Evolutionary conservation across 2,329 filamentous ascomycete species (phyloP).

Genomic region (Xylariaceae sp.): DNA sequence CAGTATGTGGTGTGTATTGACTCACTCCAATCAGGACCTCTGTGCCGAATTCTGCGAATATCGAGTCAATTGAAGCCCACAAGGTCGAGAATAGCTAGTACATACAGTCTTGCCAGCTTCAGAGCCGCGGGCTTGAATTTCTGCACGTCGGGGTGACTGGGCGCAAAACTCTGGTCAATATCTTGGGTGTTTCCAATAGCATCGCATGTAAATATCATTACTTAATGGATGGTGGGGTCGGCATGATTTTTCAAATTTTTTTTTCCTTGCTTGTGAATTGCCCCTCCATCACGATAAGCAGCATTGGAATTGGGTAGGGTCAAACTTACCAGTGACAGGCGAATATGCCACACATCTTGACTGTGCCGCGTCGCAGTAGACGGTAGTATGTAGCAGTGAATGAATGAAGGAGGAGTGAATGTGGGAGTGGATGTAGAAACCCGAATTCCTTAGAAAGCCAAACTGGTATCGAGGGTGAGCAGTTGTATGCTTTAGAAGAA

Average conservation of each 20-base stretch:
- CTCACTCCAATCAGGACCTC: conserved; percentile 98
- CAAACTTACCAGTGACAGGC: conserved; percentile 81
- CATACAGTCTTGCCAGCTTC: conserved; percentile 91
- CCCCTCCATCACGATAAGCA: conserved; percentile 40
- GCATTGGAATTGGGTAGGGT: not conserved
- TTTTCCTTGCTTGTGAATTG: conserved; percentile 33
- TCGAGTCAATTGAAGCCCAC: conserved; percentile 43
- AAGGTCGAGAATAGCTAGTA: conserved; percentile 30
- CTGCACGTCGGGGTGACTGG: conserved; percentile 85
- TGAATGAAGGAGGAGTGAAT: too few species aligned
- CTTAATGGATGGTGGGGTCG: conserved; percentile 30
- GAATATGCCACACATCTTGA: conserved; percentile 94
- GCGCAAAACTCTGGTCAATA: conserved; percentile 29
- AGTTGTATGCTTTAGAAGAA: not conserved
- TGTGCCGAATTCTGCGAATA: conserved; percentile 77
- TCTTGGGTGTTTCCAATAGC: conserved; percentile 20
- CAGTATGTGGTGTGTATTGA: conserved; percentile 40
- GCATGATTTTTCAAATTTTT: conserved; percentile 37
- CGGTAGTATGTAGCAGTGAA: conserved; percentile 5
- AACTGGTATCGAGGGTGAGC: not conserved
- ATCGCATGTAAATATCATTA: conserved; percentile 18
- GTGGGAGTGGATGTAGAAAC: too few species aligned
- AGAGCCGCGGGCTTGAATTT: conserved; percentile 96
- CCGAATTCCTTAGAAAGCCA: not conserved
- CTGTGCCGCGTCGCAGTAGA: conserved; percentile 27